Evolutionary conservation across 345 rosid species (phyloP), one percentile per base, ranked within the genome.

Genomic region (Rhodamnia rubescens): DNA sequence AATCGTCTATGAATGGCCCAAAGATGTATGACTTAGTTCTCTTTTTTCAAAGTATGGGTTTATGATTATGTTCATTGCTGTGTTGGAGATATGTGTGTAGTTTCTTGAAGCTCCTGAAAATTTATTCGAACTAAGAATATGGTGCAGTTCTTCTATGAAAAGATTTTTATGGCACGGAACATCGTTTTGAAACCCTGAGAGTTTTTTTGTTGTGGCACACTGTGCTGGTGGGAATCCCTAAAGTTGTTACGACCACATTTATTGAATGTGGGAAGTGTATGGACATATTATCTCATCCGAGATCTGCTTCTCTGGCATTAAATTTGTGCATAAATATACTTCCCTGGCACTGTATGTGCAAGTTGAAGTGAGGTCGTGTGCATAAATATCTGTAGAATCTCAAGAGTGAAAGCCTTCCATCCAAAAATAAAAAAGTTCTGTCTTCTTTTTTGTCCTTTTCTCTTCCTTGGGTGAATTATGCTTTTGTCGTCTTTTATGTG

Each of bases 1-100:
- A 40, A 92, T 95, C 83, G 94, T 94, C 58, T 95, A 97, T 80
- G 99, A 97, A 89, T 95, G 99, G 98, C 99, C 98, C 49, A 97
- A 95, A 93, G 99, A 97, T 87, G 99, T 97, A 95, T 90, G 98
- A 81, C 86, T 85, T 86, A 53, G 52, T 85, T 86, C 75, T 44
- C 85, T 81, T 87, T 42, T 52, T 29, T 18, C 80, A 36, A 20
- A 69, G 13, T 69, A 69, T 32, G 47, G 47, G 24, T 69, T 21
- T 36, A 69, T 69, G 22, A 18, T 36, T 69, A 16, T 61, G 74
- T 61, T 61, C 11, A 18, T 64, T 42, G 20, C 13, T 36, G 47
- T 69, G 26, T 36, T 69, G 52, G 11, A 50, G 13, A 50, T 50
- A 50, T 36, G 80, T 18, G 26, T 36, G 24, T 69, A 40, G 47